Conservation (phyloP, 2,329 filamentous ascomycete species). For the Juglanconis sp. region DNA sequence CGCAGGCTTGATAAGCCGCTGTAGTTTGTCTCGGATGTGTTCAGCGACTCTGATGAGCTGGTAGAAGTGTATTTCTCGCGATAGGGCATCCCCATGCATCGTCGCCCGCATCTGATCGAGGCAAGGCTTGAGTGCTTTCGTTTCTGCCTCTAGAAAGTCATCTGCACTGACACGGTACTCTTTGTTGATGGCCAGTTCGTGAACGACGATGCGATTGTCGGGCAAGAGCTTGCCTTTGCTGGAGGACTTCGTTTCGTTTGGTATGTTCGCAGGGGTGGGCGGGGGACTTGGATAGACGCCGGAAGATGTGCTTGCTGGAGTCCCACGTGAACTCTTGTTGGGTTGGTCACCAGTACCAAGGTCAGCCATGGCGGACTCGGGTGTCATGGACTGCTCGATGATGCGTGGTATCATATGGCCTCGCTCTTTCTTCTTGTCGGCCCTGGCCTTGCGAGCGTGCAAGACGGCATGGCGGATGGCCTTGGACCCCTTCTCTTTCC, state of each 20-base stretch:
- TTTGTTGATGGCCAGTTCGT: slow-evolving; percentile 76
- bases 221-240: slow-evolving; percentile 49
- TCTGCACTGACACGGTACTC: slow-evolving; percentile 69
- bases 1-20: slow-evolving; percentile 66
- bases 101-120: slow-evolving; percentile 59
- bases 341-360: slow-evolving; percentile 31
- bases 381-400: slow-evolving; percentile 43
- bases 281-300: slow-evolving; percentile 54
- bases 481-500: slow-evolving; percentile 66
- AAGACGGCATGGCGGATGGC: slow-evolving; percentile 67
- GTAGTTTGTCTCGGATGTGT: slow-evolving; percentile 68
- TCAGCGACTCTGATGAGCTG: slow-evolving; percentile 70
- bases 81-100: slow-evolving; percentile 55
- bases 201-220: slow-evolving; percentile 70
- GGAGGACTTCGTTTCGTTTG: slow-evolving; percentile 1
- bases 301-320: slow-evolving; percentile 33
- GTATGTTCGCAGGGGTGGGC: slow-evolving; percentile 32
- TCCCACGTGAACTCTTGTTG: not conserved
- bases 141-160: slow-evolving; percentile 57
- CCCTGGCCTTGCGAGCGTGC: slow-evolving; percentile 58
- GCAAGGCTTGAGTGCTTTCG: slow-evolving; percentile 44
- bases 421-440: slow-evolving; percentile 58
- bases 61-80: slow-evolving; percentile 60
- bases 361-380: slow-evolving; percentile 36
- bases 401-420: slow-evolving; percentile 70